phyloP scores from a whole-genome alignment of 805 yeast species.

The Saccharomycopsis fibuligera region DNA sequence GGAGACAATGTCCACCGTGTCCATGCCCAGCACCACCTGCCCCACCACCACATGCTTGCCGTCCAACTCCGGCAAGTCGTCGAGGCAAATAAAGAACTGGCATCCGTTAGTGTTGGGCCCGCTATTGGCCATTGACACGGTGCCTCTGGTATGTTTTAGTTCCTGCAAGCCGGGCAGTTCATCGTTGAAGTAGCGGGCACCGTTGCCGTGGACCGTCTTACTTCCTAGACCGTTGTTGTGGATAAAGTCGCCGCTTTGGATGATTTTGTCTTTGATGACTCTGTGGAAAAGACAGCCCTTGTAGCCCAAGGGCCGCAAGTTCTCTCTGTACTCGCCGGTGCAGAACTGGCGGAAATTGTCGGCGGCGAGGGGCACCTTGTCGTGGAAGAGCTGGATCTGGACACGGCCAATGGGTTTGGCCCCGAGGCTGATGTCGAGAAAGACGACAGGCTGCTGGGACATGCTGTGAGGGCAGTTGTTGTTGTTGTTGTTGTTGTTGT shows the following conservation, averaged over 20 bases:
- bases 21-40: slow-evolving; percentile 37
- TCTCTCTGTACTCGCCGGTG: slow-evolving; percentile 40
- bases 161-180: slow-evolving; percentile 37
- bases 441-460: slow-evolving; percentile 25
- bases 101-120: slow-evolving; percentile 43
- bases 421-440: slow-evolving; percentile 33
- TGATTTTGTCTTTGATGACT: slow-evolving; percentile 37
- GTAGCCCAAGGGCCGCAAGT: slow-evolving; percentile 39
- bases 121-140: slow-evolving; percentile 35
- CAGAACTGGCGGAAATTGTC: slow-evolving; percentile 50
- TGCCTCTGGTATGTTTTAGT: slow-evolving; percentile 29
- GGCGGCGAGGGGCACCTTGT: slow-evolving; percentile 37
- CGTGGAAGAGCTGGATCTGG: slow-evolving; percentile 37
- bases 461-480: too few relatives aligned
- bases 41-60: slow-evolving; percentile 48
- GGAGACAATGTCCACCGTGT: slow-evolving; percentile 26
- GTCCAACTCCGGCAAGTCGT: slow-evolving; percentile 33
- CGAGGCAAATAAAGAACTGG: slow-evolving; percentile 38
- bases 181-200: slow-evolving; percentile 34
- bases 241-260: slow-evolving; percentile 44
- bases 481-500: too few relatives aligned
- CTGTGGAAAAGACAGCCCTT: slow-evolving; percentile 35
- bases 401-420: slow-evolving; percentile 36
- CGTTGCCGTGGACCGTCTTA: slow-evolving; percentile 31
- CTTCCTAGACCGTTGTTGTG: slow-evolving; percentile 41